These are phyloP conservation scores for Paratinospora sagittata DNA, from an alignment of 164 flowering plant species.

Conservation along the genomic window DNA sequence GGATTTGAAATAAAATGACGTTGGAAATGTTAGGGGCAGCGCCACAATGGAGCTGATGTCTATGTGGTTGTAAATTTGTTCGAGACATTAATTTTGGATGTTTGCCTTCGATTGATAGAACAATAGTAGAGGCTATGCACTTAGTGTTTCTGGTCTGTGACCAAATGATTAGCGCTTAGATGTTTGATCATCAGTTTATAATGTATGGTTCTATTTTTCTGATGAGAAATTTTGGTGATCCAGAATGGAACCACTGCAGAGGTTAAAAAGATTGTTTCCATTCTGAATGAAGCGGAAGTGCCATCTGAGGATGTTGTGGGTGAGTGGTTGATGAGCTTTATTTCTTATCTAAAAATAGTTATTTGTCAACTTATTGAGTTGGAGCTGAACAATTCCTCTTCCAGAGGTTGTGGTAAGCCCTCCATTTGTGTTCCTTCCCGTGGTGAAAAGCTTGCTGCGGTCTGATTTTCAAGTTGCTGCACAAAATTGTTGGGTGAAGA, in stretches of 20 bases:
- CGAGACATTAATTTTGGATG: not conserved
- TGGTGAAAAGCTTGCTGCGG: conserved; percentile 43
- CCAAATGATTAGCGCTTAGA: not conserved
- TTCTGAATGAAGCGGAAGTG: conserved; percentile 56
- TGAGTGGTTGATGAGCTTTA: conserved; percentile 15
- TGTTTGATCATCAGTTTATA: not conserved
- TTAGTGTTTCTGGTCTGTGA: no score
- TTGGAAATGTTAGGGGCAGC: no score
- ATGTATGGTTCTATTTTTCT: not conserved
- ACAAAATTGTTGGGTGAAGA: conserved; percentile 77
- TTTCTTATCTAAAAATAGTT: not conserved
- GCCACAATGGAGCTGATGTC: not conserved
- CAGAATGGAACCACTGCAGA: conserved; percentile 87
- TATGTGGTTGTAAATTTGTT: not conserved
- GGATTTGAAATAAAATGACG: no score
- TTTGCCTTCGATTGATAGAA: not conserved
- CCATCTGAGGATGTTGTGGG: conserved; percentile 84
- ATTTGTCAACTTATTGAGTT: not conserved
- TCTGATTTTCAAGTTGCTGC: conserved; percentile 71
- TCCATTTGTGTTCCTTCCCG: conserved; percentile 61
- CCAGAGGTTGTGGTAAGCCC: conserved; percentile 84
- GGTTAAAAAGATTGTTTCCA: conserved; percentile 71
- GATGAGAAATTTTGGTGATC: not conserved
- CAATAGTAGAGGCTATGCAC: no score
- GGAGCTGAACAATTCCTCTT: conserved; percentile 13